phyloP scores from a whole-genome alignment of 768 basidiomycete species.

The Mycena kentingensis region DNA sequence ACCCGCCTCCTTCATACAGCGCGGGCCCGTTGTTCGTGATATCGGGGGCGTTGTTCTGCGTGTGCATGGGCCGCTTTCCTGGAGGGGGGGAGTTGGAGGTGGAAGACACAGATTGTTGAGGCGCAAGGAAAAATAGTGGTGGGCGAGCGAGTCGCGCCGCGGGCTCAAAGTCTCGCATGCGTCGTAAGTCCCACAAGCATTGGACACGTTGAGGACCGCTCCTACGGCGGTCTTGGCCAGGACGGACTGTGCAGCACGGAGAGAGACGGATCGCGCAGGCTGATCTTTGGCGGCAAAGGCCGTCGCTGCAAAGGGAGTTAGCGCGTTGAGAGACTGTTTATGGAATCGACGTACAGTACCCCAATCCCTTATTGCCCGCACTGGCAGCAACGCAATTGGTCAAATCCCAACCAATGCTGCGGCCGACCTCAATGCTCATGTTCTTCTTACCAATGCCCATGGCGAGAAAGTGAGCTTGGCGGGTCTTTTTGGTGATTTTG shows the following conservation, averaged over 20 bases:
- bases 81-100: background rate
- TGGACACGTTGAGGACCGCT: constrained; percentile 11
- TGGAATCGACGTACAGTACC: constrained; percentile 11
- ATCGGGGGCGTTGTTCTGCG: background rate
- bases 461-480: constrained; percentile 17
- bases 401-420: constrained; percentile 24
- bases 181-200: constrained; percentile 22
- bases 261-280: constrained; percentile 12
- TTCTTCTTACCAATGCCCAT: constrained; percentile 24
- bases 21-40: background rate
- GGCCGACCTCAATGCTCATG: constrained; percentile 18
- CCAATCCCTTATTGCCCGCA: constrained; percentile 13
- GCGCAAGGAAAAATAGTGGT: constrained; percentile 24
- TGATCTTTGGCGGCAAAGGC: constrained; percentile 20
- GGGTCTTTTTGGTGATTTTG: constrained; percentile 23
- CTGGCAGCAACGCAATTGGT: background rate
- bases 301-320: background rate
- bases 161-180: background rate
- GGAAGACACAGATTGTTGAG: constrained; percentile 9
- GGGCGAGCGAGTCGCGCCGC: constrained; percentile 9
- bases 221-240: constrained; percentile 9
- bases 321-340: background rate
- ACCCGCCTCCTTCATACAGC: constrained; percentile 22
- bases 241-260: constrained; percentile 21
- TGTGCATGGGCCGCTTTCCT: background rate